These are phyloP conservation scores for Pterocarpus macrocarpus DNA, from an alignment of 306 rosid species.

Conservation along the genomic window DNA sequence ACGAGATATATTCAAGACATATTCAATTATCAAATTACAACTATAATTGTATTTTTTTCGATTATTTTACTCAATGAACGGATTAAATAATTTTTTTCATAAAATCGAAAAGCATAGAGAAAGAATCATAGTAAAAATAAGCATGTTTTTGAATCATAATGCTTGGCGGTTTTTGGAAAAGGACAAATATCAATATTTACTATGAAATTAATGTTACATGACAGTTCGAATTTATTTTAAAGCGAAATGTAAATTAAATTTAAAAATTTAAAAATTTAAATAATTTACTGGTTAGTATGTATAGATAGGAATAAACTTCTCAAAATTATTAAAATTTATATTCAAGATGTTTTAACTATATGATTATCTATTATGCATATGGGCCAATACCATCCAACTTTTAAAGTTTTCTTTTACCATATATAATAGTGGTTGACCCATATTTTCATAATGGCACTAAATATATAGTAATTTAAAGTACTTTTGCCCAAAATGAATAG, in stretches of 20 bases:
- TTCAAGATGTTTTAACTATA: background rate
- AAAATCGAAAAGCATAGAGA: background rate
- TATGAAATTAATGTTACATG: background rate
- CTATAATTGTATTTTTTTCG: background rate
- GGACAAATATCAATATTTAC: too few species aligned
- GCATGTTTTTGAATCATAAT: background rate
- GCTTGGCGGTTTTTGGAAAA: background rate
- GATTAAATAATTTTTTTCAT: background rate
- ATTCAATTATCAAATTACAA: background rate
- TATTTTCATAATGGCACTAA: background rate
- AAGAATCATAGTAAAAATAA: background rate
- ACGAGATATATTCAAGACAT: background rate
- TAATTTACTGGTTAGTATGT: background rate
- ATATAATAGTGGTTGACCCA: background rate
- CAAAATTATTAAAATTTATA: background rate
- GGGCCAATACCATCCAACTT: background rate
- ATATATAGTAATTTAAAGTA: background rate
- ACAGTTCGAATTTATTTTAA: background rate
- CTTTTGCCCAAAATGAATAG: slow-evolving; percentile 5
- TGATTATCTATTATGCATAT: background rate
- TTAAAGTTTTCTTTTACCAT: background rate
- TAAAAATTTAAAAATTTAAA: background rate
- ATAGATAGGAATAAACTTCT: background rate
- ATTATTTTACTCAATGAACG: background rate
- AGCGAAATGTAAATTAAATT: background rate